Conservation (phyloP, 805 yeast genomes). For the Torulaspora maleeae region DNA sequence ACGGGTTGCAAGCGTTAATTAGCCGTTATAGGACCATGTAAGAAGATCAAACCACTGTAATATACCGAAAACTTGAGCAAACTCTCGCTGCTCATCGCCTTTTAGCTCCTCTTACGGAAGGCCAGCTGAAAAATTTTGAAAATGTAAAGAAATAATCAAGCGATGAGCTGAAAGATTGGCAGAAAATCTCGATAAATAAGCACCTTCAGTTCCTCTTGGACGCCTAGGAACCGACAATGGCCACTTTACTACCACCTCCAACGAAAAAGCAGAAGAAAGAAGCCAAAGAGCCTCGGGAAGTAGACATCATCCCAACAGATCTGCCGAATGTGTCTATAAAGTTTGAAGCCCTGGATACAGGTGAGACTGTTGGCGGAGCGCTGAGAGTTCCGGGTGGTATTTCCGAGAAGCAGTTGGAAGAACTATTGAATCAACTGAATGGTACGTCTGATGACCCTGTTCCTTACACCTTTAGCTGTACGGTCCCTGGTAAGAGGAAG, state of each 20-base stretch:
- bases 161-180: neutral
- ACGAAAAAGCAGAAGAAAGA: constrained; percentile 80
- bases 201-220: neutral
- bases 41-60: neutral
- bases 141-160: neutral
- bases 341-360: constrained; percentile 91
- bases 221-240: constrained; percentile 46
- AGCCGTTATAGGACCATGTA: neutral
- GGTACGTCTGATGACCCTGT: constrained; percentile 74
- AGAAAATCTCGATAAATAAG: neutral
- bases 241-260: constrained; percentile 90
- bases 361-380: constrained; percentile 77
- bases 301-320: constrained; percentile 67
- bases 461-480: constrained; percentile 80
- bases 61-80: neutral
- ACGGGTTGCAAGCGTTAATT: neutral
- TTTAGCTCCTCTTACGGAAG: constrained; percentile 2
- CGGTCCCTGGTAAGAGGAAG: constrained; percentile 41
- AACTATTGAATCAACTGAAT: constrained; percentile 73
- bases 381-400: constrained; percentile 88
- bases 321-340: constrained; percentile 82
- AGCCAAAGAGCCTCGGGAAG: constrained; percentile 77
- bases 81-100: neutral
- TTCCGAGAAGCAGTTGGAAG: constrained; percentile 80
- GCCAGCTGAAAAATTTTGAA: constrained; percentile 1